A percentile compares a stretch with the other conserved stretches of the same genome.
Conservation (phyloP, 176 grass and related monocot species). For the Bothriochloa decipiens region DNA sequence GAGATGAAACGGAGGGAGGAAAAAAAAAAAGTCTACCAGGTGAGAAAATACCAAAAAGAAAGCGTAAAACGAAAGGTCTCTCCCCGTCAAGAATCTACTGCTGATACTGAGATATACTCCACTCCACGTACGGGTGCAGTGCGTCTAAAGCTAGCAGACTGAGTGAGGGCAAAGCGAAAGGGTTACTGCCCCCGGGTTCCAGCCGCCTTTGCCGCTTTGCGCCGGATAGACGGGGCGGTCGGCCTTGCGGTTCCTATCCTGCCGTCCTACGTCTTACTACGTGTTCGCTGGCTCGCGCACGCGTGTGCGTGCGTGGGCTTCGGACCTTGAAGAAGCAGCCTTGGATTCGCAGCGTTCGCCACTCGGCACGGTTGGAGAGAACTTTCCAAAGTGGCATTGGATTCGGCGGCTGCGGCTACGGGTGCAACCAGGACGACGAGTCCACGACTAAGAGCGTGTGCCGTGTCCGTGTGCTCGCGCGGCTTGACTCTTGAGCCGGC, state of each 20-base stretch:
- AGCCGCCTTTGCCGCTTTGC: constrained; percentile 48
- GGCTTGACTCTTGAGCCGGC: not conserved
- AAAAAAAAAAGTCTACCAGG: not conserved
- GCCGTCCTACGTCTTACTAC: no score
- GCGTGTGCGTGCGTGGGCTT: constrained; percentile 26
- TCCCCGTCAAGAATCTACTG: not conserved
- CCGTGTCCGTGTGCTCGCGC: no score
- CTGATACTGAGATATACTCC: not conserved
- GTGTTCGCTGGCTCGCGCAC: not conserved
- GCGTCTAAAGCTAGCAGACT: not conserved
- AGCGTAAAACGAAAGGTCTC: constrained; percentile 24
- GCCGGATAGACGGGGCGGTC: constrained; percentile 19
- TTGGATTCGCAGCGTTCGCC: constrained; percentile 3
- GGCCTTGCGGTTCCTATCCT: no score
- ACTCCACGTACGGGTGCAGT: not conserved
- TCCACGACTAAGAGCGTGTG: not conserved
- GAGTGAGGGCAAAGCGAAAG: not conserved
- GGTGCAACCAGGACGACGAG: no score
- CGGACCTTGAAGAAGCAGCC: not conserved
- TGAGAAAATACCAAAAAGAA: constrained; percentile 30
- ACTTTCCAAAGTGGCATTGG: constrained; percentile 49
- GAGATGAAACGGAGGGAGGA: not conserved
- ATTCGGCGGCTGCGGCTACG: constrained; percentile 28
- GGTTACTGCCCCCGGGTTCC: constrained; percentile 6
- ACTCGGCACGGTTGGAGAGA: constrained; percentile 14